Evolutionary conservation across 768 basidiomycete species (phyloP), one percentile per base, ranked within the genome.

Genomic region (Xerocomellus intermedius): DNA sequence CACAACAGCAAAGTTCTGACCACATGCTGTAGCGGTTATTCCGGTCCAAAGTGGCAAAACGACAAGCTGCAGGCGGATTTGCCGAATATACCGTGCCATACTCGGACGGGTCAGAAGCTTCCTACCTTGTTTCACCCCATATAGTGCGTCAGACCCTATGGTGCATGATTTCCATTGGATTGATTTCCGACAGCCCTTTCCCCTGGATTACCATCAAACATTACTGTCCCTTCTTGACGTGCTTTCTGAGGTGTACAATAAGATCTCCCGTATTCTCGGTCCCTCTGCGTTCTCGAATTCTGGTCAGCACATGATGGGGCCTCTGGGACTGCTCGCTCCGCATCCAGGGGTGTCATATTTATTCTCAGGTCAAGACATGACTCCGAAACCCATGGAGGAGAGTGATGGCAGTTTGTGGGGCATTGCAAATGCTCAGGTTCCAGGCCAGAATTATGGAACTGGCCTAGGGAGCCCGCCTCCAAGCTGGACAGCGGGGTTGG

Each of bases 171-270:
- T 52, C 26, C 30, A 12, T 58, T 42, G 57, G 48, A 55, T 51
- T 48, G 42, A 55, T 35, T 26, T 30, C 50, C 10, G 48, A 49
- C 58, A 94, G 92, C 89, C 93, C n/a, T 95, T 94, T 72, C 76
- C 86, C 3, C 70, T 95, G 51, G 93, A 95, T 70, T 95, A 96
- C 67, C 87, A 91, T 60, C 89, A 95, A 72, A 90, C 89, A 10
- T 82, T 94, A 35, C 82, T 93, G 50, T 91, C 93, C 33, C 83
- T 94, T 26, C 84, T 94, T 50, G 94, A 95, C 66, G 88, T 95
- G 45, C 80, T 95, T 38, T 89, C 90, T 17, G 91, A 94, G 65
- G 84, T 91, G 30, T 96, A 95, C 75, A 85, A 89, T 72, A 93
- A 91, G 71, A 87, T 96, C 38, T 82, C 82, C 9, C 85, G 85